Conservation (phyloP, 768 basidiomycete genomes). For the Candolleomyces eurysporus region DNA sequence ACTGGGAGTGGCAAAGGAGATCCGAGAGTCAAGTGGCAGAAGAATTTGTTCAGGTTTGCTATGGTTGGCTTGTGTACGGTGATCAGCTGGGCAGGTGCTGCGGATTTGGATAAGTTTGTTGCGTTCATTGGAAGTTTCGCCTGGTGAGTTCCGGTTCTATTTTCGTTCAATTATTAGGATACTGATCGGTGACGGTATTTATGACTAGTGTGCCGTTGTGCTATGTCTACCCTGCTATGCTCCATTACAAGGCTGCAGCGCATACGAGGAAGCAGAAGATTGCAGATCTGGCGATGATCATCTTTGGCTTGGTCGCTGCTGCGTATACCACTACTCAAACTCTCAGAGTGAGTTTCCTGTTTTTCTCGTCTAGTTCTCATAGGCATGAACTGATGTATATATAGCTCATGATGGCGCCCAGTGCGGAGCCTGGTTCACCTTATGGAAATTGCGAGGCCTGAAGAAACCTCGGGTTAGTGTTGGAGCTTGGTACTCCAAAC, state of each 20-base stretch:
- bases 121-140: slow-evolving; percentile 92
- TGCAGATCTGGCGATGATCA: slow-evolving; percentile 68
- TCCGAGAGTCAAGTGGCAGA: slow-evolving; percentile 87
- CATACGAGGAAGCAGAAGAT: slow-evolving; percentile 63
- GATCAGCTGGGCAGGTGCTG: slow-evolving; percentile 79
- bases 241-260: slow-evolving; percentile 87
- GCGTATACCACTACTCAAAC: slow-evolving; percentile 83
- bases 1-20: slow-evolving; percentile 82
- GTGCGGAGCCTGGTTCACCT: slow-evolving; percentile 32
- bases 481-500: not conserved
- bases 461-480: not conserved
- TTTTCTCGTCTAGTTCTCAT: not conserved
- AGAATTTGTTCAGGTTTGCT: slow-evolving; percentile 83
- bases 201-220: slow-evolving; percentile 81
- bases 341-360: slow-evolving; percentile 48
- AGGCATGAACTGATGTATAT: not conserved
- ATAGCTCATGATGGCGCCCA: slow-evolving; percentile 63
- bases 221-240: slow-evolving; percentile 91
- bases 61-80: slow-evolving; percentile 79
- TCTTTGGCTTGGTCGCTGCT: slow-evolving; percentile 72
- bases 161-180: slow-evolving; percentile 22
- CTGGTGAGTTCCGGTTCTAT: slow-evolving; percentile 55
- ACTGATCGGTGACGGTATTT: not conserved
- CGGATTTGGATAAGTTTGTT: slow-evolving; percentile 94
- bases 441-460: slow-evolving; percentile 28